Conservation (phyloP, 306 rosid species). For the Begonia fuchsioides region DNA sequence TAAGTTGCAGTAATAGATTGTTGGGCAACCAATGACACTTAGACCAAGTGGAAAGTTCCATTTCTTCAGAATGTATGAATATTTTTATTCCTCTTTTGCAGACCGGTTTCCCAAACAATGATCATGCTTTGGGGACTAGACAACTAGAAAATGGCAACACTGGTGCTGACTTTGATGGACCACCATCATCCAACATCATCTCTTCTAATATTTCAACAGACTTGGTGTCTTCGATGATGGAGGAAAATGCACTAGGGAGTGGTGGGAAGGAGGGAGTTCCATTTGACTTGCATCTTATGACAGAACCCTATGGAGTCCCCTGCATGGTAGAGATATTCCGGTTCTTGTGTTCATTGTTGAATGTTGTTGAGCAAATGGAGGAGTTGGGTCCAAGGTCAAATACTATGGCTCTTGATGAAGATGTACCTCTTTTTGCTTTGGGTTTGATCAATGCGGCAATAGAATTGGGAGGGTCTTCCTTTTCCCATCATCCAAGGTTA, state of each 20-base stretch:
- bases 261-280: slow-evolving; percentile 45
- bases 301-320: slow-evolving; percentile 90
- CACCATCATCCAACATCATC: slow-evolving; percentile 31
- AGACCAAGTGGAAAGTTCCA: neutral
- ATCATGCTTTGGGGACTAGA: slow-evolving; percentile 51
- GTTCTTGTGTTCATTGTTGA: slow-evolving; percentile 75
- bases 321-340: slow-evolving; percentile 98
- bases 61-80: slow-evolving; percentile 5
- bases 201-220: slow-evolving; percentile 34
- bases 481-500: slow-evolving; percentile 45
- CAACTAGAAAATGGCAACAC: slow-evolving; percentile 66
- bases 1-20: no score
- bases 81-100: slow-evolving; percentile 24
- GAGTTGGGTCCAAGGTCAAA: slow-evolving; percentile 56
- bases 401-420: slow-evolving; percentile 84
- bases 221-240: slow-evolving; percentile 32
- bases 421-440: slow-evolving; percentile 86
- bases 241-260: slow-evolving; percentile 37
- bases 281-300: slow-evolving; percentile 65
- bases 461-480: slow-evolving; percentile 88
- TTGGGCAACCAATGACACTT: no score
- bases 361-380: slow-evolving; percentile 56
- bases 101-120: slow-evolving; percentile 45
- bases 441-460: slow-evolving; percentile 74
- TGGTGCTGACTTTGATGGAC: slow-evolving; percentile 49